Evolutionary conservation across 2,329 filamentous ascomycete species (phyloP).

Genomic region (Elsinoe batatas): DNA sequence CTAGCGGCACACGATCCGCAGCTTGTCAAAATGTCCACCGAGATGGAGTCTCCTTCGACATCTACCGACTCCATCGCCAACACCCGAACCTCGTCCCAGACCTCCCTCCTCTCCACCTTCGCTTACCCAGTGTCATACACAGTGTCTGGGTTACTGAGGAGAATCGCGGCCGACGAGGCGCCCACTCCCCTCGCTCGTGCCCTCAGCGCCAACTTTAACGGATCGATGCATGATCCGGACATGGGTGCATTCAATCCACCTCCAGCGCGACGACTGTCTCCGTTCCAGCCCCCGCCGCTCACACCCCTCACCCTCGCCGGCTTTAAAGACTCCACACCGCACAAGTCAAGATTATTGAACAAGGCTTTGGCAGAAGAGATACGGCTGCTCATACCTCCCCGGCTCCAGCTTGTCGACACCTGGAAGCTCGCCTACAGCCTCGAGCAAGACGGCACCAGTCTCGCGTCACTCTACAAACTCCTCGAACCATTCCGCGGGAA

Average conservation of each 20-base stretch:
- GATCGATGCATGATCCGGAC: constrained; percentile 25
- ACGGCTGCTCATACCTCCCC: constrained; percentile 72
- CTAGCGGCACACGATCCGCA: constrained; percentile 2
- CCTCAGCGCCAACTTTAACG: constrained; percentile 31
- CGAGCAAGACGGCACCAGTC: constrained; percentile 80
- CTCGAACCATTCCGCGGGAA: constrained; percentile 57
- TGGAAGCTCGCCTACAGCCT: constrained; percentile 85
- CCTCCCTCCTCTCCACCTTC: constrained; percentile 34
- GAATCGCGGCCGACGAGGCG: constrained; percentile 37
- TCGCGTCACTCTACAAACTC: constrained; percentile 76
- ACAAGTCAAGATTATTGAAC: constrained; percentile 57
- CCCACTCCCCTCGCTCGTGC: constrained; percentile 28
- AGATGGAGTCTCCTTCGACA: constrained; percentile 15
- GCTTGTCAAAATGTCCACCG: constrained; percentile 9
- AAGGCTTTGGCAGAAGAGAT: constrained; percentile 82
- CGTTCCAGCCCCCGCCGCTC: constrained; percentile 79
- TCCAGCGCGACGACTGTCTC: constrained; percentile 55
- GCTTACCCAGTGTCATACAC: constrained; percentile 42
- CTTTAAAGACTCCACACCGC: constrained; percentile 50
- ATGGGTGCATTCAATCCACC: constrained; percentile 49
- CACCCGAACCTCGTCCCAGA: constrained; percentile 15
- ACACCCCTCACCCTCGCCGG: constrained; percentile 66
- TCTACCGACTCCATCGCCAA: constrained; percentile 20
- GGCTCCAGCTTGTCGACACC: constrained; percentile 75
- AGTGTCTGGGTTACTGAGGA: constrained; percentile 37